phyloP scores from a whole-genome alignment of 2,329 filamentous ascomycete genomes.

The Neopestalotiopsis clavispora region DNA sequence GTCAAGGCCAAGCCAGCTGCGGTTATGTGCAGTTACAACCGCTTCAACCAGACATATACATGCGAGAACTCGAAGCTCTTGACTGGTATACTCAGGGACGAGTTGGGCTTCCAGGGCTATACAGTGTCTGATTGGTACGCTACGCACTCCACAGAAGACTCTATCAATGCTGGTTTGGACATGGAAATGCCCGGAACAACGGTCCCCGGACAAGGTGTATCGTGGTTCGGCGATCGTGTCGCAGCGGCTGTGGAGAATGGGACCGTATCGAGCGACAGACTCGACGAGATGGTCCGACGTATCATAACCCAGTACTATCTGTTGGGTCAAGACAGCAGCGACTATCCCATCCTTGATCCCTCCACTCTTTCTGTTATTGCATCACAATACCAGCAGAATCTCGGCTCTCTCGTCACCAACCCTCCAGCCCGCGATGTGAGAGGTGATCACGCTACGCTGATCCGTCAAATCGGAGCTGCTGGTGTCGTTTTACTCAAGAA shows the following conservation, averaged over 20 bases:
- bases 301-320: constrained; percentile 76
- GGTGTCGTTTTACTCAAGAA: constrained; percentile 80
- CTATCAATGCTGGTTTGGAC: constrained; percentile 51
- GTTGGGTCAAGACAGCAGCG: constrained; percentile 56
- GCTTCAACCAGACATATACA: constrained; percentile 52
- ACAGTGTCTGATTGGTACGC: constrained; percentile 48
- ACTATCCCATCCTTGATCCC: constrained; percentile 63
- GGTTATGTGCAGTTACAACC: constrained; percentile 50
- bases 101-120: constrained; percentile 47
- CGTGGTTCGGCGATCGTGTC: constrained; percentile 66
- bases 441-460: constrained; percentile 70
- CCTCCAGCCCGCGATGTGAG: constrained; percentile 64
- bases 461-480: constrained; percentile 77
- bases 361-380: neutral
- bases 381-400: neutral
- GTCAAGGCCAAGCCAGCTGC: constrained; percentile 33
- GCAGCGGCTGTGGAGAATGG: constrained; percentile 53
- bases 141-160: constrained; percentile 44
- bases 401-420: neutral
- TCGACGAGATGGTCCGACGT: constrained; percentile 70
- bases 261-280: constrained; percentile 43
- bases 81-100: constrained; percentile 52
- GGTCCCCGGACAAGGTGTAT: constrained; percentile 68
- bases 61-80: constrained; percentile 54
- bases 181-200: constrained; percentile 60